Base-by-base conservation (phyloP, 2,329 filamentous ascomycete species). In the Colletotrichum sansevieriae region DNA sequence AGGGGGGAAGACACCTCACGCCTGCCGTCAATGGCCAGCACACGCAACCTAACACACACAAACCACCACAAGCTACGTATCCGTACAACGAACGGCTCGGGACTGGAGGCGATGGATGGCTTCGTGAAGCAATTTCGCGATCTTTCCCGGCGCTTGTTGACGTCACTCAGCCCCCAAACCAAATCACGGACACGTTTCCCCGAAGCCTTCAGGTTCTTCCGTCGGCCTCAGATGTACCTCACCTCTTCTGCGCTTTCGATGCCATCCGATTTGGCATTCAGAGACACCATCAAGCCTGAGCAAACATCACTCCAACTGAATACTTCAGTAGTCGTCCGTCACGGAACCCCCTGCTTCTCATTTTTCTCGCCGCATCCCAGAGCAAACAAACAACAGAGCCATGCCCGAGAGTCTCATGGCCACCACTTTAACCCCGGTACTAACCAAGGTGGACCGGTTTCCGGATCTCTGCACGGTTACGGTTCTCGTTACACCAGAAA, bases 381-480 rank as follows among this genome's bases (percentile, higher is more conserved):
- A 60, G 47, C 46, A 49, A 60, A 55, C 46, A 5, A 18, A 55
- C 46, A 5, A 18, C 46, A 47, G 15, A 13, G 43, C 22, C 65
- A 35, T 13, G 65, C 54, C 41, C 65, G 60, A 58, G 44, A 46
- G 43, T 25, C 20, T 55, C 49, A 12, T 29, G 47, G 37, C 33
- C 47, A 39, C 49, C 22, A 43, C 22, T 61, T 18, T 20, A 5
- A 43, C 44, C 63, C 47, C 20, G 47, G 62, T n/a, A 29, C 49
- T 29, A 29, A 29, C 49, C 13, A 11, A 39, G 37, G 61, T 65
- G 65, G 65, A 39, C 47, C 55, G 33, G 39, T 61, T 51, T 59
- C 57, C 51, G 62, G 66, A 56, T 46, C 47, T 62, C 51, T 62
- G 54, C 65, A 65, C 47, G 55, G 37, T 39, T 39, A 39, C 37